Evolutionary conservation across 495 filamentous ascomycete genomes (phyloP).

Genomic region (Clohesyomyces aquaticus): DNA sequence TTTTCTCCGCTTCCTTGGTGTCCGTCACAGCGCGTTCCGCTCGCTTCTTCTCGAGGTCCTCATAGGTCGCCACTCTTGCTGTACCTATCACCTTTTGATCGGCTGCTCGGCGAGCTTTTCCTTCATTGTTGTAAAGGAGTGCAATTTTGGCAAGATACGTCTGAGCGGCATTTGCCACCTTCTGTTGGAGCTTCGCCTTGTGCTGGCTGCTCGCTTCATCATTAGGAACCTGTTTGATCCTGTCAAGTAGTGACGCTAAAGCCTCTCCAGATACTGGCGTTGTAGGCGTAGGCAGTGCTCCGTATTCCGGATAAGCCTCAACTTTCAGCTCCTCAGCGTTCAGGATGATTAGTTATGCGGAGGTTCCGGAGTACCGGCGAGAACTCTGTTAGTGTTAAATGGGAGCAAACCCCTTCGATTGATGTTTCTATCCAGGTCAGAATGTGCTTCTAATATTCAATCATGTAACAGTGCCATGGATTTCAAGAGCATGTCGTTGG

Average conservation of each 20-base stretch:
- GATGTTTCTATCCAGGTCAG: too few relatives aligned
- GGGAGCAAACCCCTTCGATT: not conserved
- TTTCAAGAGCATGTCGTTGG: slow-evolving; percentile 26
- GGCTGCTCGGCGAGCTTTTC: too few relatives aligned
- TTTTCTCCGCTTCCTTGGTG: slow-evolving; percentile 7
- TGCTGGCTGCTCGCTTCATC: not conserved
- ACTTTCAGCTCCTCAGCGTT: not conserved
- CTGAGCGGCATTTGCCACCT: not conserved
- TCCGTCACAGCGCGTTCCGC: slow-evolving; percentile 1
- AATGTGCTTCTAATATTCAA: too few relatives aligned
- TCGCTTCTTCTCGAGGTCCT: too few relatives aligned
- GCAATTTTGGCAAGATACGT: slow-evolving; percentile 1
- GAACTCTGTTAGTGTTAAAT: not conserved
- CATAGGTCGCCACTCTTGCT: too few relatives aligned
- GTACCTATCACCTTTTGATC: too few relatives aligned
- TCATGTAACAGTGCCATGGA: slow-evolving; percentile 41
- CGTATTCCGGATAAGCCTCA: not conserved
- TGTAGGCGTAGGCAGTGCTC: not conserved
- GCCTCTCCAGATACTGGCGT: not conserved
- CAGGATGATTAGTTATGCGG: not conserved
- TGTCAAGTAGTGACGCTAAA: not conserved
- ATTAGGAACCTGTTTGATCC: not conserved
- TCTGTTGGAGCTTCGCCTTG: not conserved
- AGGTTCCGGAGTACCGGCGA: not conserved
- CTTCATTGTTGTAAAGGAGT: slow-evolving; percentile 1